Percentiles rank a stretch among this genome's conserved stretches.
Evolutionary conservation across 176 grass and related monocot genomes (phyloP).

Genomic region (Lolium multiflorum): DNA sequence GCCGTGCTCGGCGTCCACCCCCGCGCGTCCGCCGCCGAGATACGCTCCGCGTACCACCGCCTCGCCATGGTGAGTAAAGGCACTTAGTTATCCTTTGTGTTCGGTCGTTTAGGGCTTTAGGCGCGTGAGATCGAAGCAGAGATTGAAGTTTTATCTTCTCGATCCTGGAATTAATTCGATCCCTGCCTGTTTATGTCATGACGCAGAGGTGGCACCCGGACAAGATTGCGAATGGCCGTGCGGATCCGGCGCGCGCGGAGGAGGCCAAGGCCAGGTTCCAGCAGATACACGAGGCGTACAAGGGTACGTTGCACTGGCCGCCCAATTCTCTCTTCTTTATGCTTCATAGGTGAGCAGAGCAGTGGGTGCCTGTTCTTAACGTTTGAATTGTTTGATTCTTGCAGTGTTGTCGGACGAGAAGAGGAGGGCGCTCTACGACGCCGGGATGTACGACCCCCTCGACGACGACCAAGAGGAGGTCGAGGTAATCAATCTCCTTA

Average conservation of each 20-base stretch:
- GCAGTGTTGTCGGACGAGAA: slow-evolving; percentile 83
- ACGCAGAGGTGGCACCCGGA: slow-evolving; percentile 92
- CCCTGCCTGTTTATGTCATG: not conserved
- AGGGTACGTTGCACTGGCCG: slow-evolving; percentile 47
- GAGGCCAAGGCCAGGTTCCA: slow-evolving; percentile 85
- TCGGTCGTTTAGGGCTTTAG: too few species aligned
- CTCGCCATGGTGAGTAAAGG: slow-evolving; percentile 72
- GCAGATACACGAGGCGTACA: slow-evolving; percentile 85
- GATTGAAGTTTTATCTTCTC: not conserved
- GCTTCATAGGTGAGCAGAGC: not conserved
- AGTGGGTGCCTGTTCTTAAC: not conserved
- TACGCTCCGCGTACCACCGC: slow-evolving; percentile 77
- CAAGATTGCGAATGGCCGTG: slow-evolving; percentile 42
- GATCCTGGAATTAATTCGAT: not conserved
- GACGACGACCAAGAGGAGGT: slow-evolving; percentile 70
- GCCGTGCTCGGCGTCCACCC: slow-evolving; percentile 72
- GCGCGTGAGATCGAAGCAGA: not conserved
- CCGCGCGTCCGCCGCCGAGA: slow-evolving; percentile 61
- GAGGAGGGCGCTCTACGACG: slow-evolving; percentile 72
- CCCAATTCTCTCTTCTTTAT: not conserved
- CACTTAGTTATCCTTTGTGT: not conserved
- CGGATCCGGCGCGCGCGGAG: slow-evolving; percentile 58
- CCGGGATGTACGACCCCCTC: slow-evolving; percentile 65
- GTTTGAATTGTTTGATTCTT: not conserved
- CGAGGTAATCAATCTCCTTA: slow-evolving; percentile 48